Percentiles rank a stretch among this genome's conserved stretches.
These are phyloP conservation scores for Parietichytrium sp. DNA, from an alignment of 108 stramenopile genomes.

Conservation along the genomic window DNA sequence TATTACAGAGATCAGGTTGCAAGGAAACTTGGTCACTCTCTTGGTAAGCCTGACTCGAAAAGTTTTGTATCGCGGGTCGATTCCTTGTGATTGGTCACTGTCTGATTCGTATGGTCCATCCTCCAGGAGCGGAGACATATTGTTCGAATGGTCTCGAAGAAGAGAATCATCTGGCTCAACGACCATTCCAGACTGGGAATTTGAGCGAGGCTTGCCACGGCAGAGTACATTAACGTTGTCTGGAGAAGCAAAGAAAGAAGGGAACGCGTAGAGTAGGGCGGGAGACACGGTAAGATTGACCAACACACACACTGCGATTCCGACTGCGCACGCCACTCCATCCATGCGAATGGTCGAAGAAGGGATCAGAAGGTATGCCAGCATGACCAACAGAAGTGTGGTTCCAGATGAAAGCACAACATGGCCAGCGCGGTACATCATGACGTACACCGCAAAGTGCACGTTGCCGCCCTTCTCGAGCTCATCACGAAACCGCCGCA, in stretches of 20 bases:
- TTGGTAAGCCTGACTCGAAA: neutral
- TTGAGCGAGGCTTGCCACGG: neutral
- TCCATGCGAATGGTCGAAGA: conserved; percentile 32
- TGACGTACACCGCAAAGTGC: neutral
- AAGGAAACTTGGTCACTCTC: neutral
- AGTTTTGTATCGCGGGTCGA: neutral
- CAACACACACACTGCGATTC: neutral
- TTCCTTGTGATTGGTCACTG: too few species aligned
- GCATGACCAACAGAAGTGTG: conserved; percentile 7
- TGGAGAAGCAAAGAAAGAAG: neutral
- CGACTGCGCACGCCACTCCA: neutral
- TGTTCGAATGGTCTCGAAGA: too few species aligned
- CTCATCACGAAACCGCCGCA: neutral
- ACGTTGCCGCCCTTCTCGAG: neutral
- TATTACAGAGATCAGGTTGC: neutral
- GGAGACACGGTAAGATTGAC: neutral
- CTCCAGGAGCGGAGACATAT: too few species aligned
- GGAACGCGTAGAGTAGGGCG: neutral
- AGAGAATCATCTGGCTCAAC: neutral
- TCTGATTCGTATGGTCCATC: too few species aligned
- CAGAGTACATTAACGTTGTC: too few species aligned
- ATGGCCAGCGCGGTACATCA: conserved; percentile 24
- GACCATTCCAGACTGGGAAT: neutral
- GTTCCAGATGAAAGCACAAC: neutral
- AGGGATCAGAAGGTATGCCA: conserved; percentile 2